Evolutionary conservation across 148 eudicot genomes (phyloP).

Genomic region (Fagopyrum homotropicum): DNA sequence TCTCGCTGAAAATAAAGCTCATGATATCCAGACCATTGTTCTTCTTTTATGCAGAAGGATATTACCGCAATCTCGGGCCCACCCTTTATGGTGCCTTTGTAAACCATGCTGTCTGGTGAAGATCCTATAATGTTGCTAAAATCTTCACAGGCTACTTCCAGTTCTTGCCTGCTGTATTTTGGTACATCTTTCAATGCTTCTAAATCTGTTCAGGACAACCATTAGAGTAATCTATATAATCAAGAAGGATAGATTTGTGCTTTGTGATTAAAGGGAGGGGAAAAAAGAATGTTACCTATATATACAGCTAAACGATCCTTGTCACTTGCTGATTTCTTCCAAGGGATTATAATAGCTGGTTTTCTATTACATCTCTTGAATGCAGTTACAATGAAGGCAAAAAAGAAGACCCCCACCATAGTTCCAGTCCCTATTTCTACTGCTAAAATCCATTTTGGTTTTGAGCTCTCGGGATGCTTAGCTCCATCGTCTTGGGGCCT

Average conservation of each 20-base stretch:
- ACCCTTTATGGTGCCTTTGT: slow-evolving; percentile 85
- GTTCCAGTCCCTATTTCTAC: slow-evolving; percentile 76
- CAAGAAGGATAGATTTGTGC: not conserved
- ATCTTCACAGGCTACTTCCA: slow-evolving; percentile 98
- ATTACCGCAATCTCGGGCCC: slow-evolving; percentile 95
- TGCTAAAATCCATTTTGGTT: slow-evolving; percentile 69
- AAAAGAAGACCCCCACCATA: slow-evolving; percentile 51
- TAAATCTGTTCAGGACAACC: slow-evolving; percentile 41
- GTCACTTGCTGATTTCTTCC: slow-evolving; percentile 80
- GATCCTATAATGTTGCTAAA: slow-evolving; percentile 96
- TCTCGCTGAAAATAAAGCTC: slow-evolving; percentile 90
- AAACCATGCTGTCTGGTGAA: slow-evolving; percentile 74
- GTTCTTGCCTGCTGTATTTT: slow-evolving; percentile 71
- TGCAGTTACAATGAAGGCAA: slow-evolving; percentile 38
- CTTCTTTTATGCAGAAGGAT: slow-evolving; percentile 88
- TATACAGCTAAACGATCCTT: slow-evolving; percentile 52
- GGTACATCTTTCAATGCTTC: slow-evolving; percentile 64
- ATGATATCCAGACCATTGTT: slow-evolving; percentile 83
- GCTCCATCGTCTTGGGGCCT: slow-evolving; percentile 25
- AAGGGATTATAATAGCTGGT: slow-evolving; percentile 66
- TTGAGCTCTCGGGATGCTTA: slow-evolving; percentile 41
- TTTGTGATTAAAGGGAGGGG: not conserved
- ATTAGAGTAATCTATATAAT: not conserved
- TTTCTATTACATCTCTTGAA: slow-evolving; percentile 46
- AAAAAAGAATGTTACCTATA: slow-evolving; percentile 37